These are phyloP conservation scores for Neofusicoccum sp. DNA, from an alignment of 2,329 filamentous ascomycete genomes.

Conservation along the genomic window DNA sequence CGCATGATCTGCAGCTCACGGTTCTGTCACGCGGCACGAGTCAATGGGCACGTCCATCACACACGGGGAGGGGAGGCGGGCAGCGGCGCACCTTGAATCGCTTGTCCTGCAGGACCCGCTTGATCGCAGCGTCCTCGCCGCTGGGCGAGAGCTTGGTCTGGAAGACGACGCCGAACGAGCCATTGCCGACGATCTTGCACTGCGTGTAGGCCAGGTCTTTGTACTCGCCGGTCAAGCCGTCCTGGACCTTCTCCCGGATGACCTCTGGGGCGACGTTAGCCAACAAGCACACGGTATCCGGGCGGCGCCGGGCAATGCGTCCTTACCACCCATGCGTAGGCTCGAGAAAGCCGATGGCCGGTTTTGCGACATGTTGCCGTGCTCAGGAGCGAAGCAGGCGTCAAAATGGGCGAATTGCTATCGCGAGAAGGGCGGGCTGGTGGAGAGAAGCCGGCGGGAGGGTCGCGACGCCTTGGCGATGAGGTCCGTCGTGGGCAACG, in stretches of 20 bases:
- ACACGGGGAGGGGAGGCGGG: conserved; percentile 16
- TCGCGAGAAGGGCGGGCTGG: conserved; percentile 41
- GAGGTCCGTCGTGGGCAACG: conserved; percentile 56
- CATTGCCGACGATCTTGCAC: conserved; percentile 99
- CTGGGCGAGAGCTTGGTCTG: conserved; percentile 98
- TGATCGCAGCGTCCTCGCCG: conserved; percentile 97
- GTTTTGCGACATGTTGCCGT: conserved; percentile 76
- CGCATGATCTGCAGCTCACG: conserved; percentile 99
- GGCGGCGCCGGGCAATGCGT: conserved; percentile 22
- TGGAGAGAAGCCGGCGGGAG: conserved; percentile 47
- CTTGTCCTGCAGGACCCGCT: conserved; percentile 98
- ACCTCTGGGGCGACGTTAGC: conserved; percentile 67
- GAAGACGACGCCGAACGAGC: conserved; percentile 97
- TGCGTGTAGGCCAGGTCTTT: conserved; percentile 97
- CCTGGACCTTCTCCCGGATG: conserved; percentile 97
- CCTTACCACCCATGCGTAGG: conserved; percentile 96
- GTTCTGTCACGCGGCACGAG: conserved; percentile 60
- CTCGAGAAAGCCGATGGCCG: conserved; percentile 83
- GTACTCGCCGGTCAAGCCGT: conserved; percentile 94
- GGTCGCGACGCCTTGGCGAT: conserved; percentile 40
- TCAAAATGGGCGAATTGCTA: conserved; percentile 36
- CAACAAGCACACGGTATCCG: conserved; percentile 24
- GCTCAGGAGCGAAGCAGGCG: conserved; percentile 22
- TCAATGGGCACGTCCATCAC: conserved; percentile 25
- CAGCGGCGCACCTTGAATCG: conserved; percentile 80